Conservation (phyloP, 2,329 filamentous ascomycete species). For the Periconia macrospinosa region DNA sequence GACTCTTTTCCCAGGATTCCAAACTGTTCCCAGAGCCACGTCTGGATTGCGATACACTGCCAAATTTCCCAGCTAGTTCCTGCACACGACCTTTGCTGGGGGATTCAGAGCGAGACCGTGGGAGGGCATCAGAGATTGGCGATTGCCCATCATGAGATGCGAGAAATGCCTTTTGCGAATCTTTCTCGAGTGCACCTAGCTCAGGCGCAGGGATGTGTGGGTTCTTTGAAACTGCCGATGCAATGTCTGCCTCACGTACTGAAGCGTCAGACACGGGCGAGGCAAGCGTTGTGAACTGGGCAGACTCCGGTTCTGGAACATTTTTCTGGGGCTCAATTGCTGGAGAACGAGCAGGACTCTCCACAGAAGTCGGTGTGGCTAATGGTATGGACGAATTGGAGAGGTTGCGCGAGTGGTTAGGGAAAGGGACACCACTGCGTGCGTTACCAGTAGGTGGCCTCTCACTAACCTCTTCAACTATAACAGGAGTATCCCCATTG, state of each 20-base stretch:
- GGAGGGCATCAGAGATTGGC: conserved; percentile 29
- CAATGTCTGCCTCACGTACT: conserved; percentile 42
- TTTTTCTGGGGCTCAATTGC: conserved; percentile 51
- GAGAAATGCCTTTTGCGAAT: conserved; percentile 39
- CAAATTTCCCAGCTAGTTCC: conserved; percentile 55
- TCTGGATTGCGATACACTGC: conserved; percentile 49
- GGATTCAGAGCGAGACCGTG: conserved; percentile 45
- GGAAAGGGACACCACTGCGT: conserved; percentile 30
- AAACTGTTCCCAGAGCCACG: conserved; percentile 49
- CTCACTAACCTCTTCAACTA: conserved; percentile 56
- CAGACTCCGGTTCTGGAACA: conserved; percentile 51
- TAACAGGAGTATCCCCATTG: conserved; percentile 54
- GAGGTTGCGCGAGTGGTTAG: conserved; percentile 44
- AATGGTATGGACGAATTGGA: conserved; percentile 46
- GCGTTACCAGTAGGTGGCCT: conserved; percentile 36
- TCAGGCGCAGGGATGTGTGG: conserved; percentile 22
- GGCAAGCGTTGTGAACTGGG: conserved; percentile 48
- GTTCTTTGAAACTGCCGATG: conserved; percentile 27
- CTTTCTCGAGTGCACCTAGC: conserved; percentile 32
- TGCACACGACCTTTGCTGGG: conserved; percentile 54
- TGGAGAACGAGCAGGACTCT: conserved; percentile 64
- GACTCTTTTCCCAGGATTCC: conserved; percentile 44
- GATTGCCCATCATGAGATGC: conserved; percentile 36
- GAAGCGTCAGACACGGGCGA: conserved; percentile 31
- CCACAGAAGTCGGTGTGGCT: conserved; percentile 60